Evolutionary conservation across 2,329 filamentous ascomycete species (phyloP), one percentile per base, ranked within the genome.

Genomic region (Cordyceps farinosa): DNA sequence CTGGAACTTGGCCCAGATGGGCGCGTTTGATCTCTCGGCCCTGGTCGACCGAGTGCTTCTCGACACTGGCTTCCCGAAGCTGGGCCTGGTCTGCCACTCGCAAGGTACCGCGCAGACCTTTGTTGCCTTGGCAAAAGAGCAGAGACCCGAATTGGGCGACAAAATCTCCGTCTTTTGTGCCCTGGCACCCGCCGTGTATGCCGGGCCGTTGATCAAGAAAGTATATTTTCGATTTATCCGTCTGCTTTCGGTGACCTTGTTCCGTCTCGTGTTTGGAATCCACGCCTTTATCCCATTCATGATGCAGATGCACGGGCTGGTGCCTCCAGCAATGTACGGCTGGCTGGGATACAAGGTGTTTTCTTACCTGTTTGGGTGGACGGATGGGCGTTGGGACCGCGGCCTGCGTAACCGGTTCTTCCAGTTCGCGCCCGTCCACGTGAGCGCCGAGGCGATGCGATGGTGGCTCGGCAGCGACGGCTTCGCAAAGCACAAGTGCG

Each of bases 1-100:
- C 47, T 98, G 94, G 94, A 96, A 96, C 68, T 96, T 97, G 62
- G 86, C 91, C 0, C 91, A 97, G 71, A 96, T 97, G 90, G 94
- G 92, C 3, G 88, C 93, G 1, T 86, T 96, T 72, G 94, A 98
- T 72, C 82, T 98, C 3, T 84, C 93, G 0, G 92, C 93, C 0
- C 82, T 97, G 40, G 84, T 90, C 1, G 91, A 89, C 0, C 87
- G 91, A 6, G 91, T 97, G 1, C 81, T 97, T 2, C 83, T 82
- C 45, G 90, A 96, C 76, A 97, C 93, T 0, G 88, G 90, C 0
- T 97, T 96, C 70, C 80, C 85, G 17, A 95, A 94, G 73, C 80
- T 97, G 5, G 93, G 89, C 0, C 83, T 97, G 2, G 85, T 97
- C 30, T 90, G 88, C 62, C 94, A 98, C 74, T 95, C 90, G 1